Percentiles rank a stretch among this genome's conserved stretches.
phyloP scores from a whole-genome alignment of 805 yeast species.

The Wickerhamiella australiensis region DNA sequence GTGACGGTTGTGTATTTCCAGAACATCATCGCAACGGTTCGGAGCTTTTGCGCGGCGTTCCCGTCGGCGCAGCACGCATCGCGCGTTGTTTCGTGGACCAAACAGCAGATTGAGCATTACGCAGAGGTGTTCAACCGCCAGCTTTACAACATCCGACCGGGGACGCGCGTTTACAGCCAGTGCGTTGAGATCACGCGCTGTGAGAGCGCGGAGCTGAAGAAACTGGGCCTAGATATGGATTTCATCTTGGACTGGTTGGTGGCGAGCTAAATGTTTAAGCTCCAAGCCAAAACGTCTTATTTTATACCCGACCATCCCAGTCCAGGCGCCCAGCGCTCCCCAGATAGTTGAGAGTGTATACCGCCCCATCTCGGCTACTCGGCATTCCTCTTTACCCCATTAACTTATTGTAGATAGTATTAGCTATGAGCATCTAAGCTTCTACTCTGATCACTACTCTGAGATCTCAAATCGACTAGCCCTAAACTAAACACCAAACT shows the following conservation, averaged over 20 bases:
- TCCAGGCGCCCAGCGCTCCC: too few species aligned
- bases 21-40: conserved; percentile 45
- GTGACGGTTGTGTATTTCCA: conserved; percentile 53
- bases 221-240: conserved; percentile 62
- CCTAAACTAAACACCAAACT: too few species aligned
- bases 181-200: conserved; percentile 43
- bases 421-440: too few species aligned
- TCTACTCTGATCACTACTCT: too few species aligned
- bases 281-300: too few species aligned
- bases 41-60: conserved; percentile 43
- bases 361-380: too few species aligned
- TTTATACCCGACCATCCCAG: too few species aligned
- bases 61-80: conserved; percentile 37
- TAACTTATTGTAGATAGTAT: background rate
- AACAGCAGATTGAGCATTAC: conserved; percentile 48
- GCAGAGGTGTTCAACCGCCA: conserved; percentile 52
- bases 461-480: too few species aligned
- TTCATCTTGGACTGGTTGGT: conserved; percentile 41
- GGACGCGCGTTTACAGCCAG: conserved; percentile 40
- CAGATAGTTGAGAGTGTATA: too few species aligned
- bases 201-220: conserved; percentile 51
- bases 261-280: background rate
- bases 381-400: background rate
- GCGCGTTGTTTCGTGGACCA: conserved; percentile 65
- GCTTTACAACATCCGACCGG: conserved; percentile 37